Conservation (phyloP, 495 filamentous ascomycete species). For the Astrothelium macrocarpum region DNA sequence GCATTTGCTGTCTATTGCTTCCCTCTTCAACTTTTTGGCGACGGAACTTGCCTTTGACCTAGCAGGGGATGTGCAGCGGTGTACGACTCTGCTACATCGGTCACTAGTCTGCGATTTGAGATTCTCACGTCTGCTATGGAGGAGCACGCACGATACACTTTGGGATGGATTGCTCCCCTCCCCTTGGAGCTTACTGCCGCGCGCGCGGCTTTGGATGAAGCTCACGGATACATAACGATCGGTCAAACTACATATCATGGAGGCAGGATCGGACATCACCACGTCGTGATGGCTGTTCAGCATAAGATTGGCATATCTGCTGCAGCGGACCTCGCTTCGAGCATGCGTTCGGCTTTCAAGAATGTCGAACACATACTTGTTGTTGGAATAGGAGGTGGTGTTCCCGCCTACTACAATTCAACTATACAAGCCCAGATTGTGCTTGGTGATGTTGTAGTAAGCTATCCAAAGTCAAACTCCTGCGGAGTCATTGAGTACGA, state of each 20-base stretch:
- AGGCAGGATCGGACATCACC: constrained; percentile 6
- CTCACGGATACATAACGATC: neutral
- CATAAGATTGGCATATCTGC: constrained; percentile 1
- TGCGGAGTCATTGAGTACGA: constrained; percentile 11
- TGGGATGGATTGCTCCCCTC: constrained; percentile 12
- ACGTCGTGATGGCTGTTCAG: constrained; percentile 11
- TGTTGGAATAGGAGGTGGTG: constrained; percentile 13
- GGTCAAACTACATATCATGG: constrained; percentile 8
- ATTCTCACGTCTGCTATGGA: no score
- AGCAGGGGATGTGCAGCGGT: no score
- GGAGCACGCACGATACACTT: constrained; percentile 13
- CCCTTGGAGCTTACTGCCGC: constrained; percentile 6
- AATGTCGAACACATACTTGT: constrained; percentile 8
- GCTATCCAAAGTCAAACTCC: constrained; percentile 2
- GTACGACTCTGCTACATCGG: no score
- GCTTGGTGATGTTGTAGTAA: constrained; percentile 8
- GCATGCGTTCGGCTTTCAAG: constrained; percentile 8
- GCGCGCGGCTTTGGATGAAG: constrained; percentile 1
- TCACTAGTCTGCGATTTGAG: no score
- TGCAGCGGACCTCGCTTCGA: constrained; percentile 4
- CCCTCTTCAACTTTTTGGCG: no score
- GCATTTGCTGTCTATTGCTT: no score
- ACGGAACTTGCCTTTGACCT: no score
- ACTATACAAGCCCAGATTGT: constrained; percentile 2
- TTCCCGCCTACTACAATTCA: constrained; percentile 3